These are phyloP conservation scores for Cicer chorassanicum DNA, from an alignment of 306 rosid species.

Conservation along the genomic window DNA sequence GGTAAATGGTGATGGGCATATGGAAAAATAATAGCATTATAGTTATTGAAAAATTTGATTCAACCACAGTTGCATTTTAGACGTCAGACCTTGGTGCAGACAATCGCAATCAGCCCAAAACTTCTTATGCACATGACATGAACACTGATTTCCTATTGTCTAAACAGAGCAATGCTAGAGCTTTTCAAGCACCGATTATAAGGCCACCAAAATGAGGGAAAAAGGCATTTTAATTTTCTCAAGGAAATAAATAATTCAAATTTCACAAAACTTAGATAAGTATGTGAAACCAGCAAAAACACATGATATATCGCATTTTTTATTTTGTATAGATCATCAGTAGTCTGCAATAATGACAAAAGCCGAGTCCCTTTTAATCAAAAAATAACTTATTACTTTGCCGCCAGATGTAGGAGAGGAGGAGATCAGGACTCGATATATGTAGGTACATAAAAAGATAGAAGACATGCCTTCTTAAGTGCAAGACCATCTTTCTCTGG, in stretches of 20 bases:
- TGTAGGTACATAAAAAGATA: constrained; percentile 31
- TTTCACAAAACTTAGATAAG: constrained; percentile 23
- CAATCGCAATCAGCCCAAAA: constrained; percentile 18
- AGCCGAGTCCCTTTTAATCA: not conserved
- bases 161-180: not conserved
- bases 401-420: constrained; percentile 3
- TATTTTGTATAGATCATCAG: constrained; percentile 25
- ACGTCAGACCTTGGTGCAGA: not conserved
- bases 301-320: constrained; percentile 15
- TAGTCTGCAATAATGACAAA: constrained; percentile 23
- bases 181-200: not conserved
- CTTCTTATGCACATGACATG: not conserved
- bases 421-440: not conserved
- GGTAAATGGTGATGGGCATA: not conserved
- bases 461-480: constrained; percentile 79
- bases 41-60: constrained; percentile 7
- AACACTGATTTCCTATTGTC: constrained; percentile 12
- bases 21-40: constrained; percentile 11
- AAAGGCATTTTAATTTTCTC: not conserved
- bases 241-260: not conserved
- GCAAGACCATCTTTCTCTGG: constrained; percentile 91
- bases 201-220: not conserved
- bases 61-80: constrained; percentile 21
- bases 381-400: not conserved
- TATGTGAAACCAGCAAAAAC: constrained; percentile 22